Base-by-base conservation (phyloP, 305 asterid species). In the Solanum hybrid region DNA sequence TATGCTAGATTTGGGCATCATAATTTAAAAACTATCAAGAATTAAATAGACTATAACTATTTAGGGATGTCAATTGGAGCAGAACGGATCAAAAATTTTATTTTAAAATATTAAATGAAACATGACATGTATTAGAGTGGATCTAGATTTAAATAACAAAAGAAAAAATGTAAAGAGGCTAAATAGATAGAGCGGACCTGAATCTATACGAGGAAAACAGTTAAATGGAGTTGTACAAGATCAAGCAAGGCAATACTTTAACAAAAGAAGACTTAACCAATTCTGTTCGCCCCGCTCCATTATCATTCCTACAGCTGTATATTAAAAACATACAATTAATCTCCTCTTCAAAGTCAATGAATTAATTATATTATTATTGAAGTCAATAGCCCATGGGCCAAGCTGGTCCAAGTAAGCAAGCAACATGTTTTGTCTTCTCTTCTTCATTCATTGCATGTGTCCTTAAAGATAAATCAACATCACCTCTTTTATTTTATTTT, bases 401-500 rank as follows among this genome's bases (percentile, higher is more conserved):
- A 82, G 71, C 71, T 27, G 87, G 87, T 81, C 37, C 87, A 27
- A 42, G 72, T 81, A 27, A 81, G 87, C 72, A 81, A 42, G 38
- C 37, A 27, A 42, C 56, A 79, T 82, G 26, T 17, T 27, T 82
- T 16, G 72, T 82, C 87, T 82, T 16, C 87, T 42, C 9, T 26
- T 27, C 38, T 82, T 82, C 26, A 82, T 46, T 82, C 87, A 82
- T 82, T 82, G 87, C 87, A 82, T 82, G 34, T 80, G 34, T 80
- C 31, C 35, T 42, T 80, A 38, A 26, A 40, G 3, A 26, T 40
- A 81, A 26, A 81, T 81, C 24, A 16, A 16, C 17, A 42, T 81
- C 86, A 38, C n/a, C 66, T 38, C 11, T 12, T 38, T 24, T 7
- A 7, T 35, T 36, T 36, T 9, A 0, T 17, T 9, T 20, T 32